Evolutionary conservation across 768 basidiomycete genomes (phyloP), one percentile per base, ranked within the genome.

Genomic region (Trametes cingulata): DNA sequence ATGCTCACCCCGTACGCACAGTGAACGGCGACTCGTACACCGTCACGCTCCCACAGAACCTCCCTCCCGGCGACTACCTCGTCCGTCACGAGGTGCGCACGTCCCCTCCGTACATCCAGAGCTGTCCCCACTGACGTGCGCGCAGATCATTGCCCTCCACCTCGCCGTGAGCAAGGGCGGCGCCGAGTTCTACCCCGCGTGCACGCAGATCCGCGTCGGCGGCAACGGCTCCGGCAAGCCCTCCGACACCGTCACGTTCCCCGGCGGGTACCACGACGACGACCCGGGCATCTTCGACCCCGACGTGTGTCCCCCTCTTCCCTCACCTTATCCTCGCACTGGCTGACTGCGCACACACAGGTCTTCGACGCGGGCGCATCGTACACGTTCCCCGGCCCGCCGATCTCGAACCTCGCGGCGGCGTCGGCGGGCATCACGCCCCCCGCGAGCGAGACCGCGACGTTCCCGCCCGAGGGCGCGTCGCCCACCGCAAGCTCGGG

Each of bases 141-240:
- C 35, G 35, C 53, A 62, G 67, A 87, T 92, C 72, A 86, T 92
- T 70, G 86, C 87, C 10, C 82, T 92, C 14, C 91, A 92, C 67
- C 78, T 85, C 46, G 90, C 80, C 6, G 77, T 68, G n/a, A 63
- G 67, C 2, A 10, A 68, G 17, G 84, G 85, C 6, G 88, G 87
- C 19, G 90, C 88, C 0, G 91, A 93, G 73, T 93, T 91, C 73
- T 93, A 93, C 70, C 85, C 88, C 0, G 82, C 83, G 25, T 93
- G 91, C 71, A 77, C 81, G 2, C 82, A 83, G 70, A n/a, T 76
- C 58, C 53, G 61, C 43, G 72, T 92, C 35, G 75, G 80, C 2
- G 90, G 90, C 9, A 80, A 72, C 50, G 80, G 81, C 45, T 69
- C 61, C 1, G 85, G 87, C 3, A 72, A 67, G 60, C 84, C 86